A percentile compares a stretch with the other conserved stretches of the same genome.
These are phyloP conservation scores for Amanita inopinata DNA, from an alignment of 768 basidiomycete genomes.

Conservation along the genomic window DNA sequence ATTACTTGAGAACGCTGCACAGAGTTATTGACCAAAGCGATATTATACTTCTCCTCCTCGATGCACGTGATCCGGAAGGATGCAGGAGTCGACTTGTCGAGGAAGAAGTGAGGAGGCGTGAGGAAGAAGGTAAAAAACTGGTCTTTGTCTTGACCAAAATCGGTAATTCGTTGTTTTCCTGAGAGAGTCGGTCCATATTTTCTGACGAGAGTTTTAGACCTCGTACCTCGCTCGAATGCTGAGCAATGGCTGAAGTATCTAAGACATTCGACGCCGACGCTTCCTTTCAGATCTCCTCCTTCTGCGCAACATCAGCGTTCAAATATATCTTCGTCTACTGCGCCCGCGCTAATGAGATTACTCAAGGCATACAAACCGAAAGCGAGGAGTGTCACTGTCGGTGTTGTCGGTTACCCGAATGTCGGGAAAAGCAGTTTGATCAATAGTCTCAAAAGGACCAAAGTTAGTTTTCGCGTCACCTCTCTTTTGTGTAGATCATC, in stretches of 20 bases:
- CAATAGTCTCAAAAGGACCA: constrained; percentile 82
- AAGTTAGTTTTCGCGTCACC: constrained; percentile 32
- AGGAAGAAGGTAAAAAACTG: constrained; percentile 83
- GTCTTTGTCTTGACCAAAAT: constrained; percentile 97
- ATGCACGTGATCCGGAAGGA: constrained; percentile 93
- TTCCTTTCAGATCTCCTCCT: constrained; percentile 80
- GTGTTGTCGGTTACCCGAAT: constrained; percentile 94
- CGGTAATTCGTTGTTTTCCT: constrained; percentile 42
- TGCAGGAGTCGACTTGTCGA: constrained; percentile 89
- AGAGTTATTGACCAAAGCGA: constrained; percentile 93
- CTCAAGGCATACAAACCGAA: constrained; percentile 77
- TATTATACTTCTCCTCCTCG: constrained; percentile 81
- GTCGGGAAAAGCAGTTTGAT: constrained; percentile 95
- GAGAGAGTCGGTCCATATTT: not conserved
- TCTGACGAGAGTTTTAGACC: constrained; percentile 40
- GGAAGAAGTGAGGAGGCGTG: constrained; percentile 81
- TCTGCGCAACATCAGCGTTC: constrained; percentile 70
- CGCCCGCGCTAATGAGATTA: constrained; percentile 68
- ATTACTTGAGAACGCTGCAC: constrained; percentile 73
- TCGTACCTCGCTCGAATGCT: constrained; percentile 82
- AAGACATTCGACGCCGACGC: constrained; percentile 85
- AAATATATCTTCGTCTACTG: constrained; percentile 71
- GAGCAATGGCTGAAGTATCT: constrained; percentile 86
- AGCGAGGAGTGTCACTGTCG: constrained; percentile 68
- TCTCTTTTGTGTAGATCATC: not conserved